A percentile compares a stretch with the other conserved stretches of the same genome.
Evolutionary conservation across 2,329 filamentous ascomycete genomes (phyloP).

Genomic region (Claviceps purpurea): DNA sequence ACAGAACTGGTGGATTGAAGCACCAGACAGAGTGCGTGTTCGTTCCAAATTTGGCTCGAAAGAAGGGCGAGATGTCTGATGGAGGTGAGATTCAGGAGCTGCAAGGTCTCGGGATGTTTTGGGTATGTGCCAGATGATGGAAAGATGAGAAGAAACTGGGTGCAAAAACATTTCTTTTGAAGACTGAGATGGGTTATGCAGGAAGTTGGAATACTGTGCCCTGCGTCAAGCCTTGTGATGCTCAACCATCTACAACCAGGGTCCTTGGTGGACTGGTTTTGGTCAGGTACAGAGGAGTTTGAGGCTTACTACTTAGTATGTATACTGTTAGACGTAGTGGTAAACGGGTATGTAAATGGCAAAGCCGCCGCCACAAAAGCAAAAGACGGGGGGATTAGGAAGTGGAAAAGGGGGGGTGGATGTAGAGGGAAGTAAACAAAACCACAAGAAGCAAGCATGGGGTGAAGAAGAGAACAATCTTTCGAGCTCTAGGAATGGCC

Average conservation of each 20-base stretch:
- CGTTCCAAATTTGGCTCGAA: background rate
- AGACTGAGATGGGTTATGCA: conserved; percentile 19
- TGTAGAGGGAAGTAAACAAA: background rate
- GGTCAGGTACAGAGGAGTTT: background rate
- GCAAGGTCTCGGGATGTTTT: conserved; percentile 17
- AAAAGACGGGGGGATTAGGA: background rate
- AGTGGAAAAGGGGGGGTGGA: background rate
- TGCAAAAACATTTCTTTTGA: conserved; percentile 21
- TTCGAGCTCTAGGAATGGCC: background rate
- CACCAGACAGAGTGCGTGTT: conserved; percentile 3
- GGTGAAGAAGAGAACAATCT: background rate
- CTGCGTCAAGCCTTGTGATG: conserved; percentile 4
- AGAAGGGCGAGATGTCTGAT: conserved; percentile 11
- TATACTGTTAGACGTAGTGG: background rate
- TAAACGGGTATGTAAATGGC: conserved; percentile 2
- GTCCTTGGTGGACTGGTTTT: conserved; percentile 1
- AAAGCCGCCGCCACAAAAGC: conserved; percentile 4
- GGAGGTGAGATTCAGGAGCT: conserved; percentile 14
- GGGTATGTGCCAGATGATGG: conserved; percentile 10
- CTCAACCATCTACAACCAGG: conserved; percentile 1
- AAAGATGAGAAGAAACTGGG: conserved; percentile 14
- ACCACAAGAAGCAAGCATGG: background rate
- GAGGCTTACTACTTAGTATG: background rate
- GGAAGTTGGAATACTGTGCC: conserved; percentile 8
- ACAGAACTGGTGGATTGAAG: conserved; percentile 8